Evolutionary conservation across 179 eudicot species (phyloP).

Genomic region (Silene noctiflora): DNA sequence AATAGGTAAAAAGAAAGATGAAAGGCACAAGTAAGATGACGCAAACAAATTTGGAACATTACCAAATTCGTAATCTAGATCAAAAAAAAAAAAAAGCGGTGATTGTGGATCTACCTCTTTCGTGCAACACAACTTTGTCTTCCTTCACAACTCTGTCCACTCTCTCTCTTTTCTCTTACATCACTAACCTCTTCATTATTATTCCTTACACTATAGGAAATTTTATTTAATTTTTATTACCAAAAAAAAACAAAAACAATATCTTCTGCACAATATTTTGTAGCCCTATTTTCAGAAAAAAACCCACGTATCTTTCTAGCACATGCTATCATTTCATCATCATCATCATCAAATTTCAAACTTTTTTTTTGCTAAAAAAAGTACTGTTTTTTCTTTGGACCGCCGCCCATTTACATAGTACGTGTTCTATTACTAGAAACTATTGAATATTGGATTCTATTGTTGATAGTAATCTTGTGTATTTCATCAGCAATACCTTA

Average conservation of each 20-base stretch:
- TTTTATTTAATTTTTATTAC: no score
- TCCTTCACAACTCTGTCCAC: no score
- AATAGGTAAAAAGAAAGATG: not conserved
- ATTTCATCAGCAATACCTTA: not conserved
- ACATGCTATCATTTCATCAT: constrained; percentile 3
- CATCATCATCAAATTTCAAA: not conserved
- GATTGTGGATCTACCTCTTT: constrained; percentile 15
- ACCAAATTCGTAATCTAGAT: not conserved
- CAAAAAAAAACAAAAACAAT: not conserved
- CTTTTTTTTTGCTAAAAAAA: not conserved
- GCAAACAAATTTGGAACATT: constrained; percentile 9
- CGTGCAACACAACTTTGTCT: not conserved
- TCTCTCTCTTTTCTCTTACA: not conserved
- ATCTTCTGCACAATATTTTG: not conserved
- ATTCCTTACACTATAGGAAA: not conserved
- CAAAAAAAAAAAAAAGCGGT: constrained; percentile 10
- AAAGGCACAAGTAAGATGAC: not conserved
- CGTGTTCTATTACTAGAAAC: not conserved
- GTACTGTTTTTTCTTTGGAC: not conserved
- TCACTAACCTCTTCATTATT: not conserved
- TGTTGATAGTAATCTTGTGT: not conserved
- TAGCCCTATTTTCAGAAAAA: not conserved
- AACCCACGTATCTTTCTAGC: not conserved
- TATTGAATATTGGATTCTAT: not conserved
- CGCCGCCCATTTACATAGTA: constrained; percentile 16